Evolutionary conservation across 305 asterid genomes (phyloP).

Genomic region (Solanum hybrid): DNA sequence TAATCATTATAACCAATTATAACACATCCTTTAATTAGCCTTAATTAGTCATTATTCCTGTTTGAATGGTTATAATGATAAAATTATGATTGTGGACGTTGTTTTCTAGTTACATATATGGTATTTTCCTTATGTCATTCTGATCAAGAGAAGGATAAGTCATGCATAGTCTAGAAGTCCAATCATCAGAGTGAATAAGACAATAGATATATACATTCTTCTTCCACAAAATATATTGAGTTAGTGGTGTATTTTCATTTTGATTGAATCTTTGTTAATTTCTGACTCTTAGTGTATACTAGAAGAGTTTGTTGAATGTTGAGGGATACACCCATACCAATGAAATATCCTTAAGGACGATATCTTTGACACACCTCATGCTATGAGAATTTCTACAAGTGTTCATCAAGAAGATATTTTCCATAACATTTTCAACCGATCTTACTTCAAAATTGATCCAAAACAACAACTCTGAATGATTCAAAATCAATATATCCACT

Average conservation of each 20-base stretch:
- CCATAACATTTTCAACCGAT: fast-evolving
- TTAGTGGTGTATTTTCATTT: fast-evolving
- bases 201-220: neutral
- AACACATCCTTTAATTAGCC: neutral
- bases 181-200: neutral
- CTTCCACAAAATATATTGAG: neutral
- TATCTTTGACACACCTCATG: fast-evolving
- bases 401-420: neutral
- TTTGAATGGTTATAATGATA: neutral
- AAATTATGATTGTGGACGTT: neutral
- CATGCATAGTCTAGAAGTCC: neutral
- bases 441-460: neutral
- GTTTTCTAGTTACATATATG: neutral
- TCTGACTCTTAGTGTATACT: fast-evolving
- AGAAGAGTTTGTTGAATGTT: neutral
- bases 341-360: too few relatives aligned
- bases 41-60: neutral
- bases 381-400: neutral
- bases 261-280: neutral
- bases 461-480: neutral
- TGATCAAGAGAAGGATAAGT: neutral
- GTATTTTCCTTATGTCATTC: neutral
- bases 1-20: neutral
- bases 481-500: neutral
- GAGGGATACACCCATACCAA: too few relatives aligned